A percentile compares a stretch with the other conserved stretches of the same genome.
phyloP scores from a whole-genome alignment of 2,329 filamentous ascomycete species.

The Colletotrichum australisinense region DNA sequence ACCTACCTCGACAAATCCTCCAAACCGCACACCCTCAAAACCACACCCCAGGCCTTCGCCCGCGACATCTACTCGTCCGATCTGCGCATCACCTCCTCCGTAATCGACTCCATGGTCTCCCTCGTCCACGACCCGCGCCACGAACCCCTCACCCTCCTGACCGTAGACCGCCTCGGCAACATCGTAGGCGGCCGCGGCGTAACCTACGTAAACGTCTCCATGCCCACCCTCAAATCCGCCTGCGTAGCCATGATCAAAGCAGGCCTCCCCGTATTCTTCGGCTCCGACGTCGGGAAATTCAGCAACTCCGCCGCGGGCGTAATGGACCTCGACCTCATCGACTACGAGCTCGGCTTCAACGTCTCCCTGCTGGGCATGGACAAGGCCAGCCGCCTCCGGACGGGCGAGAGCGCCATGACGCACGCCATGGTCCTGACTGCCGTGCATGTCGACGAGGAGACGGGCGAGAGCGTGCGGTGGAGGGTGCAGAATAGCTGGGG shows the following conservation, averaged over 20 bases:
- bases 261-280: slow-evolving; percentile 88
- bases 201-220: slow-evolving; percentile 86
- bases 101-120: slow-evolving; percentile 79
- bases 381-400: slow-evolving; percentile 80
- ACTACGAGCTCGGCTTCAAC: slow-evolving; percentile 89
- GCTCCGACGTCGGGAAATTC: slow-evolving; percentile 88
- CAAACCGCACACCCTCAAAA: slow-evolving; percentile 70
- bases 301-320: slow-evolving; percentile 75
- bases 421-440: slow-evolving; percentile 93
- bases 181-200: slow-evolving; percentile 80
- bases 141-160: slow-evolving; percentile 76
- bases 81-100: slow-evolving; percentile 67
- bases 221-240: slow-evolving; percentile 76
- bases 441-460: slow-evolving; percentile 78
- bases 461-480: slow-evolving; percentile 75
- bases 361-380: slow-evolving; percentile 77
- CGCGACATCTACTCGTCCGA: slow-evolving; percentile 72
- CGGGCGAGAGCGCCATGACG: slow-evolving; percentile 85
- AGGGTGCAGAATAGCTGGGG: slow-evolving; percentile 91
- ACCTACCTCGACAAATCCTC: slow-evolving; percentile 78
- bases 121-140: slow-evolving; percentile 90
- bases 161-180: slow-evolving; percentile 84
- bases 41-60: slow-evolving; percentile 79
- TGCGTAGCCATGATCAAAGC: slow-evolving; percentile 82
- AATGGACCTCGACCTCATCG: slow-evolving; percentile 82